Evolutionary conservation across 2,329 filamentous ascomycete species (phyloP).

Genomic region (Fusarium sp.): DNA sequence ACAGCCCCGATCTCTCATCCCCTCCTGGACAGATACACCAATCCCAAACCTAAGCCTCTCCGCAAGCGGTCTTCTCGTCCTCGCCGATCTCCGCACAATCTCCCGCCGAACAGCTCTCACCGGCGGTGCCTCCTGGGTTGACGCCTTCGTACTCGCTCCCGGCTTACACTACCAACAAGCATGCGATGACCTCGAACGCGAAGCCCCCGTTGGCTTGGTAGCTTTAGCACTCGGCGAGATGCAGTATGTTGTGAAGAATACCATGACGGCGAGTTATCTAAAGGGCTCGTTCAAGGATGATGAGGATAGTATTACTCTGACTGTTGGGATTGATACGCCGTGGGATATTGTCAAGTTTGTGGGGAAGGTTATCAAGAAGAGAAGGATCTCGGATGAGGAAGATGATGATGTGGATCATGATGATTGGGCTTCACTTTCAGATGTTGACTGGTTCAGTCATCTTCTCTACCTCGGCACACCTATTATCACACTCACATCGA

Average conservation of each 20-base stretch:
- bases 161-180: conserved; percentile 71
- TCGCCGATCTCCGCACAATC: conserved; percentile 68
- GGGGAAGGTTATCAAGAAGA: conserved; percentile 7
- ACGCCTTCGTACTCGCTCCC: conserved; percentile 67
- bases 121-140: conserved; percentile 67
- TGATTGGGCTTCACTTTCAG: conserved; percentile 37
- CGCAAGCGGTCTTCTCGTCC: conserved; percentile 65
- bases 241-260: conserved; percentile 57
- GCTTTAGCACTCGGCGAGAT: conserved; percentile 36
- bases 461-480: conserved; percentile 61
- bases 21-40: conserved; percentile 58
- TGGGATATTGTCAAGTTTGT: conserved; percentile 40
- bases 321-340: conserved; percentile 42
- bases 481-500: conserved; percentile 57
- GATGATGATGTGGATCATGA: conserved; percentile 38
- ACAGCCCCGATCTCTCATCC: conserved; percentile 48
- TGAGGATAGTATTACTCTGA: conserved; percentile 43
- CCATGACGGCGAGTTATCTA: conserved; percentile 63
- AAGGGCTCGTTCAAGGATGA: conserved; percentile 45
- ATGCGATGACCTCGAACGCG: conserved; percentile 61
- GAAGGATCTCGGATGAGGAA: conserved; percentile 17
- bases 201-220: conserved; percentile 50
- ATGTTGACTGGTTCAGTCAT: conserved; percentile 61
- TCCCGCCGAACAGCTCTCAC: conserved; percentile 66
- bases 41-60: conserved; percentile 60